Base-by-base conservation (phyloP, 179 eudicot species). In the Gypsophila paniculata region DNA sequence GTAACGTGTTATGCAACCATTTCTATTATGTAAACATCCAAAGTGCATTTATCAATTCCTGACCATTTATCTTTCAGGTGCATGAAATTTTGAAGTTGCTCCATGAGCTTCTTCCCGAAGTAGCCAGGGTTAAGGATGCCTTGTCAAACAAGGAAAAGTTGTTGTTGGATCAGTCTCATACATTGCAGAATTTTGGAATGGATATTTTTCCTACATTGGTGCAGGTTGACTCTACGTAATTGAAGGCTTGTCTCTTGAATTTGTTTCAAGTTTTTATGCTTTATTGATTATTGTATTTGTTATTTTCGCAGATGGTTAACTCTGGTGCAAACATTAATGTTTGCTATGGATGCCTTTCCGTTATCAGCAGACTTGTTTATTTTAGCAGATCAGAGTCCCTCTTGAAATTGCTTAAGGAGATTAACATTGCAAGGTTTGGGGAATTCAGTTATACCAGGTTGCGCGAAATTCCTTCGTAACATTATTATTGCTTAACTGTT, bases 301-400 rank as follows among this genome's bases (percentile, higher is more conserved):
- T 76, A 68, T 72, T 72, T 38, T 22, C 63, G 65, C 90, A 93
- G 98, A 90, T 89, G 77, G 88, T 94, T 34, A 84, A 83, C 77
- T 91, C 94, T 59, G 97, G 99, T 81, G 89, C 86, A 53, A 84
- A 86, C 82, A 42, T 87, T 55, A 76, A 77, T 74, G 82, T 84
- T 63, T 86, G 96, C 78, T 87, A 87, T 81, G 91, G 99, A 68
- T 86, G 91, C 81, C 90, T 94, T 58, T 87, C 88, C 71, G 87
- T 86, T 72, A 87, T 94, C 83, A 83, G 80, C 75, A 88, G 84
- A 84, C 70, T 94, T 58, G 79, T 89, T 77, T 82, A 86, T 82
- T 81, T 82, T 78, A 83, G 91, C 84, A 81, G 80, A 49, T 71
- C 96, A 62, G 92, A 88, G 68, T 79, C 78, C 68, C 97, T 93